These are phyloP conservation scores for Lipomyces orientalis DNA, from an alignment of 805 yeast genomes.

Conservation along the genomic window DNA sequence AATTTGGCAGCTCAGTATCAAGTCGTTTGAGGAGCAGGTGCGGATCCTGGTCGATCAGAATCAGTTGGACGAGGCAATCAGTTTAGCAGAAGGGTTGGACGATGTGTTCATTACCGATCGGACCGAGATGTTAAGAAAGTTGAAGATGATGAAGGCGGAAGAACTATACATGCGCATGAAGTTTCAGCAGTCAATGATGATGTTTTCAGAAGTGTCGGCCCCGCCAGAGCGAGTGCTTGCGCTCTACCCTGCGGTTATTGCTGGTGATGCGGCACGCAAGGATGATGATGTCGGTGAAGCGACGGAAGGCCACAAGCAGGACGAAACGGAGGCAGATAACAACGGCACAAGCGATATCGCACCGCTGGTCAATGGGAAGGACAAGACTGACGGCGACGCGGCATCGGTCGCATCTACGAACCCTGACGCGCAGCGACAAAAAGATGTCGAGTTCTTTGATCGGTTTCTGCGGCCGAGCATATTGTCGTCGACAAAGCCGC, in stretches of 20 bases:
- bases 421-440: conserved; percentile 14
- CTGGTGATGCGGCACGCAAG: conserved; percentile 32
- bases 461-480: conserved; percentile 29
- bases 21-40: conserved; percentile 47
- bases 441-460: conserved; percentile 32
- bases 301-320: not conserved
- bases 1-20: conserved; percentile 43
- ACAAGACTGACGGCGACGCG: conserved; percentile 9
- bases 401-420: conserved; percentile 22
- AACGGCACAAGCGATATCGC: not conserved
- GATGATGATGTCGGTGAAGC: not conserved
- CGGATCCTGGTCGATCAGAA: conserved; percentile 43
- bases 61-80: conserved; percentile 53
- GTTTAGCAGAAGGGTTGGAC: conserved; percentile 48
- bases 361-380: not conserved
- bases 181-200: conserved; percentile 49
- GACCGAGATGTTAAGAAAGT: conserved; percentile 50
- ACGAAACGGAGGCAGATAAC: not conserved
- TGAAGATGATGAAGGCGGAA: conserved; percentile 52
- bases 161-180: conserved; percentile 44
- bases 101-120: conserved; percentile 43
- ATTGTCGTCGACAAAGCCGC: conserved; percentile 1
- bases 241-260: conserved; percentile 51
- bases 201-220: conserved; percentile 62
- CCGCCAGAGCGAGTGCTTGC: conserved; percentile 60